Evolutionary conservation across 2,329 filamentous ascomycete species (phyloP).

Genomic region (Cucurbitaria berberidis): DNA sequence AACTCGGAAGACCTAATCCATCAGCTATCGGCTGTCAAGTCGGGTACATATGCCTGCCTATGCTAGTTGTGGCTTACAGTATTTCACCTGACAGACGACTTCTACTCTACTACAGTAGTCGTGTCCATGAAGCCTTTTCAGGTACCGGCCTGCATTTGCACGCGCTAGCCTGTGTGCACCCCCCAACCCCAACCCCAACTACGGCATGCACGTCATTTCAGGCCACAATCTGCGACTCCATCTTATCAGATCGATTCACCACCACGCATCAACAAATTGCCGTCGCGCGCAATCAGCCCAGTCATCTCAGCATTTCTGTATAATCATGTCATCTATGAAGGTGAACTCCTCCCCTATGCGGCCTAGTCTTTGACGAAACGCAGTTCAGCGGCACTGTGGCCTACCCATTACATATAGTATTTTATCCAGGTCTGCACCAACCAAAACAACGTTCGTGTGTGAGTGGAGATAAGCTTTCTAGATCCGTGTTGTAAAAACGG

Average conservation of each 20-base stretch:
- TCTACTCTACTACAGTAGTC: no score
- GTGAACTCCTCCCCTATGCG: background rate
- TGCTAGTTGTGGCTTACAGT: no score
- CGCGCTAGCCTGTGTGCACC: conserved; percentile 11
- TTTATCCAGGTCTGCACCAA: background rate
- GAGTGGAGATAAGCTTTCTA: conserved; percentile 20
- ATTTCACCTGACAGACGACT: no score
- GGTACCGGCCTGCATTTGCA: conserved; percentile 6
- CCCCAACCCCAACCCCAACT: no score
- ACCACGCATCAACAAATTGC: conserved; percentile 4
- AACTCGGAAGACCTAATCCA: background rate
- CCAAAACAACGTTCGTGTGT: background rate
- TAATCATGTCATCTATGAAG: background rate
- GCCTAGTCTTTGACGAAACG: background rate
- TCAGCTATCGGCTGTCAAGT: no score
- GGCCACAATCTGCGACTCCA: conserved; percentile 15
- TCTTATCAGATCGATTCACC: conserved; percentile 27
- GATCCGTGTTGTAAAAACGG: conserved; percentile 16
- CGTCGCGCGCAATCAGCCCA: background rate
- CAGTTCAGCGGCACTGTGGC: background rate
- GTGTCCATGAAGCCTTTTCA: background rate
- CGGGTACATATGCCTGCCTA: no score
- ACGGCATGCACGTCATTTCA: conserved; percentile 30
- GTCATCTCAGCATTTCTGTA: background rate
- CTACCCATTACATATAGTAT: background rate